phyloP scores from a whole-genome alignment of 2,329 filamentous ascomycete genomes.

The Ophiocordyceps camponoti-rufipedis region DNA sequence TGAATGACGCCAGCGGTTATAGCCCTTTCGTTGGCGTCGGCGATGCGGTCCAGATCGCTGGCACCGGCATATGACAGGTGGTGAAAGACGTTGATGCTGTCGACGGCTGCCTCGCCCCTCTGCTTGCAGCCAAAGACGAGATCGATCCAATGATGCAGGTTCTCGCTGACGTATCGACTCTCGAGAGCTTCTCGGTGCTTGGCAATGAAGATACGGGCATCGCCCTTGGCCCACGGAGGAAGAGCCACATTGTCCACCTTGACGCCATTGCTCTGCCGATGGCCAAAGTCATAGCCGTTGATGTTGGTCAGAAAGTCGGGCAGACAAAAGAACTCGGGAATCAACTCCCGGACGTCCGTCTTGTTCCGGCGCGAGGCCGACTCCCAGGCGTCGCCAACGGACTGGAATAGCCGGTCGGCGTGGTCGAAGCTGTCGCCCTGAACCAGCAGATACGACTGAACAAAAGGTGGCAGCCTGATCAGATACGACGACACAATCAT shows the following conservation, averaged over 20 bases:
- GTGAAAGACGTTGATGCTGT: conserved; percentile 89
- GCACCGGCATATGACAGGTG: conserved; percentile 89
- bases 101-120: conserved; percentile 76
- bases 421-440: conserved; percentile 96
- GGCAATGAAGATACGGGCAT: conserved; percentile 85
- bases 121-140: conserved; percentile 90
- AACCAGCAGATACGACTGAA: conserved; percentile 82
- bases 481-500: conserved; percentile 98
- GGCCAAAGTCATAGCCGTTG: conserved; percentile 87
- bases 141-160: conserved; percentile 90
- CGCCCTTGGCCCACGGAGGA: conserved; percentile 94
- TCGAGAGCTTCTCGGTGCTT: conserved; percentile 94
- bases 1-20: conserved; percentile 93
- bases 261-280: conserved; percentile 61
- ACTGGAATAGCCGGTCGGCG: conserved; percentile 87
- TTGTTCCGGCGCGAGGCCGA: conserved; percentile 82
- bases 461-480: conserved; percentile 87
- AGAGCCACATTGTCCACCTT: conserved; percentile 72
- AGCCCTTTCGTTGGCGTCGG: conserved; percentile 68
- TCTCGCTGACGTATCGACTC: conserved; percentile 76
- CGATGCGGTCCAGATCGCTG: conserved; percentile 79
- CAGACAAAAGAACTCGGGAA: conserved; percentile 92
- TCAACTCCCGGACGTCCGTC: conserved; percentile 85
- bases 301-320: conserved; percentile 90
- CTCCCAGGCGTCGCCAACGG: conserved; percentile 75